Evolutionary conservation across 345 rosid species (phyloP).

Genomic region (Lepidium didymum): DNA sequence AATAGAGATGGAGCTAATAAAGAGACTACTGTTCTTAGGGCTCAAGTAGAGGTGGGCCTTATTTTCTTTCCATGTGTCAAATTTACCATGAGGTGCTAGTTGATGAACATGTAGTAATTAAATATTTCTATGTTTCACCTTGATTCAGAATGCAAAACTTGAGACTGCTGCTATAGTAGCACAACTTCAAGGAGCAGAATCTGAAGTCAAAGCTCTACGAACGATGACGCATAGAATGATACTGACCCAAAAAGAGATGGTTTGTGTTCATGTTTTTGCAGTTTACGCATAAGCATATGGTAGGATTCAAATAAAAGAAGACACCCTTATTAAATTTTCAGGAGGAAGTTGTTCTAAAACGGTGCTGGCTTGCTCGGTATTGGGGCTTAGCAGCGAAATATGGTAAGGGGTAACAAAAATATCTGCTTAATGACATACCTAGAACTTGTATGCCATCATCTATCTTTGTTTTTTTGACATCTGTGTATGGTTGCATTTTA

Average conservation of each 20-base stretch:
- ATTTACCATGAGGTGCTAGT: neutral
- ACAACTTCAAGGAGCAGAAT: slow-evolving; percentile 72
- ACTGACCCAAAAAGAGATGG: slow-evolving; percentile 97
- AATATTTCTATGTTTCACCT: slow-evolving; percentile 25
- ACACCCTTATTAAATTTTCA: slow-evolving; percentile 34
- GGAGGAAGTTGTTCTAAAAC: slow-evolving; percentile 99
- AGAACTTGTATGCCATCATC: neutral
- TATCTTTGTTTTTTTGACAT: neutral
- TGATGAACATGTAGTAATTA: neutral
- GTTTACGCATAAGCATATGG: neutral
- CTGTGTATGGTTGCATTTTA: slow-evolving; percentile 28
- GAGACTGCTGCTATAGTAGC: slow-evolving; percentile 45
- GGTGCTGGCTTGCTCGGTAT: slow-evolving; percentile 99
- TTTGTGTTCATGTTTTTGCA: slow-evolving; percentile 33
- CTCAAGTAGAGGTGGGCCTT: slow-evolving; percentile 67
- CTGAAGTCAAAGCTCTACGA: slow-evolving; percentile 72
- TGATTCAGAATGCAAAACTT: slow-evolving; percentile 58
- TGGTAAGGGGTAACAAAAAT: slow-evolving; percentile 44
- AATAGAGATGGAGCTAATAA: slow-evolving; percentile 51
- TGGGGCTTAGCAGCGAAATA: slow-evolving; percentile 95
- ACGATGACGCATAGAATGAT: slow-evolving; percentile 97
- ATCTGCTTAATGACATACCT: neutral
- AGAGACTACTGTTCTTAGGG: slow-evolving; percentile 54
- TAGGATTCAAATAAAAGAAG: slow-evolving; percentile 3
- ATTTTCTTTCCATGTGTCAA: neutral